Percentiles rank a stretch among this genome's conserved stretches.
phyloP scores from a whole-genome alignment of 1,284 basidiomycete genomes.

The Golubevia sp. region DNA sequence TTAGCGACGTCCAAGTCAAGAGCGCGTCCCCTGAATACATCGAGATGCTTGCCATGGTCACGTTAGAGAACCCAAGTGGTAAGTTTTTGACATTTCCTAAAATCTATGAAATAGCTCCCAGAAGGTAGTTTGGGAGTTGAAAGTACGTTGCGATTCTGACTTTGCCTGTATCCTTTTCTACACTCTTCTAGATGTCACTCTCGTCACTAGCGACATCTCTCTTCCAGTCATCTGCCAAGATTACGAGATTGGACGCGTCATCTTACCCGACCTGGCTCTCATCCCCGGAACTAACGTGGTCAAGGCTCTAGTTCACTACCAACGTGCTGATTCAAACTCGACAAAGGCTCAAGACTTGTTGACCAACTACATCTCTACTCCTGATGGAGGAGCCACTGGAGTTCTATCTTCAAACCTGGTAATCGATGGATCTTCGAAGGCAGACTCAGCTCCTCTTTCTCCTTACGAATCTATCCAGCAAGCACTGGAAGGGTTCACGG shows the following conservation, averaged over 20 bases:
- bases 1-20: slow-evolving; percentile 22
- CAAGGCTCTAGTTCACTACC: slow-evolving; percentile 36
- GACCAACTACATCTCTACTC: slow-evolving; percentile 29
- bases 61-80: slow-evolving; percentile 48
- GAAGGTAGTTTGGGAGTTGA: no score
- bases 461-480: slow-evolving; percentile 49
- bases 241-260: slow-evolving; percentile 30
- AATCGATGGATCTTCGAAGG: no score
- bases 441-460: no score
- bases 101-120: slow-evolving; percentile 11
- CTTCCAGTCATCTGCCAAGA: slow-evolving; percentile 32
- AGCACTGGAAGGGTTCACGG: slow-evolving; percentile 28
- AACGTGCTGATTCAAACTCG: slow-evolving; percentile 29
- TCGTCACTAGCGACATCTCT: slow-evolving; percentile 31
- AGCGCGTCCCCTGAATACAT: slow-evolving; percentile 28
- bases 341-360: slow-evolving; percentile 29
- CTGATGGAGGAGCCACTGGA: no score
- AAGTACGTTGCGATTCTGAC: slow-evolving; percentile 6
- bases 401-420: no score
- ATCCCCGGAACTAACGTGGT: slow-evolving; percentile 40
- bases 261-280: slow-evolving; percentile 35
- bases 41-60: slow-evolving; percentile 29
- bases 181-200: slow-evolving; percentile 22
- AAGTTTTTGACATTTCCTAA: no score
- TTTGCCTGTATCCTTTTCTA: slow-evolving; percentile 9